Evolutionary conservation across 2,329 filamentous ascomycete genomes (phyloP).

Genomic region (Penicillium sp.): DNA sequence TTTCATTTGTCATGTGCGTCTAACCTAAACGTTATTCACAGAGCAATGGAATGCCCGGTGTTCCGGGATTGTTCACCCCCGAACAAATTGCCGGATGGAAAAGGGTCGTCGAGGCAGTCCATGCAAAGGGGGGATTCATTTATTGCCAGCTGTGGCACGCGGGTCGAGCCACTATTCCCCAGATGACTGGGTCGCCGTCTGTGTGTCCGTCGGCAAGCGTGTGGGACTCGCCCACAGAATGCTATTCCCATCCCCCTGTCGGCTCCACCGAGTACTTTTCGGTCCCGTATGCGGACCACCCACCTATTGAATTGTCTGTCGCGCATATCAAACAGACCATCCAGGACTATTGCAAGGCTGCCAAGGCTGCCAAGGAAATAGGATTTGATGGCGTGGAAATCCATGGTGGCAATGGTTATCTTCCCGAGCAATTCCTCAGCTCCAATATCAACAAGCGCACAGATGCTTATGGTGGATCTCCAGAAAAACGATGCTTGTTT

Average conservation of each 20-base stretch:
- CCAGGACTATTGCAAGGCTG: slow-evolving; percentile 46
- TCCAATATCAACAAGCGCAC: slow-evolving; percentile 51
- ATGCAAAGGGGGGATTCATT: slow-evolving; percentile 52
- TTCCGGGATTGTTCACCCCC: slow-evolving; percentile 34
- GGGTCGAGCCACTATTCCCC: slow-evolving; percentile 47
- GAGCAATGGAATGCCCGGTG: slow-evolving; percentile 42
- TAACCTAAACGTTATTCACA: slow-evolving; percentile 7
- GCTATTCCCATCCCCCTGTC: slow-evolving; percentile 42
- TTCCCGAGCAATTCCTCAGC: slow-evolving; percentile 55
- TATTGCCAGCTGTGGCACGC: slow-evolving; percentile 46
- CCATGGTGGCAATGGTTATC: slow-evolving; percentile 52
- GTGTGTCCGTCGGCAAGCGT: slow-evolving; percentile 46
- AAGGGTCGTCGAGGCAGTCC: slow-evolving; percentile 52
- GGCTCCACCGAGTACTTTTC: slow-evolving; percentile 29
- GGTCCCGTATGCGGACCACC: slow-evolving; percentile 44
- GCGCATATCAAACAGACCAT: slow-evolving; percentile 48
- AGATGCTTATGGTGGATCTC: slow-evolving; percentile 52
- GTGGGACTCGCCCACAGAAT: slow-evolving; percentile 48
- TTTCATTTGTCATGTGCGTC: not conserved
- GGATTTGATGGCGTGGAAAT: slow-evolving; percentile 36
- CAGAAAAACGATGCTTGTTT: slow-evolving; percentile 57
- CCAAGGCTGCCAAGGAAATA: slow-evolving; percentile 53
- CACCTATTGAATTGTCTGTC: slow-evolving; percentile 46
- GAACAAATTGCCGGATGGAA: slow-evolving; percentile 53
- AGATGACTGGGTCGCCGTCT: slow-evolving; percentile 41